Base-by-base conservation (phyloP, 2,329 filamentous ascomycete genomes). In the Lasiodiplodia gonubiensis region DNA sequence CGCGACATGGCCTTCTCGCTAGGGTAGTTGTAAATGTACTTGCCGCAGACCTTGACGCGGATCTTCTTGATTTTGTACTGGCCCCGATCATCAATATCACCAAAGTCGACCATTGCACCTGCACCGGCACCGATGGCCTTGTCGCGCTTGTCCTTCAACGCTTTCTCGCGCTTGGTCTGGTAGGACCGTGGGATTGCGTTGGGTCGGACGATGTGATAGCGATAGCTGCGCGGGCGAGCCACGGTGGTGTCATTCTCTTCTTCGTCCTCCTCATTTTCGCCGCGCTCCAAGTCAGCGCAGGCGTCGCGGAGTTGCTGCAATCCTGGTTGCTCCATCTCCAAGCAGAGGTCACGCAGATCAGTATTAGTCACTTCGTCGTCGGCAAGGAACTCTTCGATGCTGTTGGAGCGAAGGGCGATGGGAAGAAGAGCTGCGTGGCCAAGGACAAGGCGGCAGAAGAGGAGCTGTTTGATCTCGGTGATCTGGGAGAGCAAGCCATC, bases 11-110 rank as follows among this genome's bases (percentile, higher is more conserved):
- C 79, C 46, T 77, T 80, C 69, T 84, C 78, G 67, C 79, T 83
- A 10, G 82, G 82, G 70, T 85, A 84, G 72, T 85, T 84, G 77
- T 82, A 85, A 70, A 85, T 85, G 64, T 76, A 80, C 53, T 78
- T 80, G 12, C 84, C 83, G 64, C 81, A 85, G 11, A 85, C 74
- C 63, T 77, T 81, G 66, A 85, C 79, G 61, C 79, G 79, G 69
- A 81, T 81, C 66, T 78, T 82, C 67, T 75, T 77, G 55, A 71
- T 74, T 37, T 73, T 68, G 59, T 76, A 76, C 33, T 76, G 69
- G 35, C 71, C 72, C 51, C 77, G 71, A 54, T 79, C 72, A 6
- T 78, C 72, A 21, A 79, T 72, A 5, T 80, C 72, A 16, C 77
- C 79, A 59, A 83, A 77, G 67, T 79, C 75, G 37, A 80, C 69